Evolutionary conservation across 2,329 filamentous ascomycete species (phyloP), one percentile per base, ranked within the genome.

Genomic region (Coniella lustricola): DNA sequence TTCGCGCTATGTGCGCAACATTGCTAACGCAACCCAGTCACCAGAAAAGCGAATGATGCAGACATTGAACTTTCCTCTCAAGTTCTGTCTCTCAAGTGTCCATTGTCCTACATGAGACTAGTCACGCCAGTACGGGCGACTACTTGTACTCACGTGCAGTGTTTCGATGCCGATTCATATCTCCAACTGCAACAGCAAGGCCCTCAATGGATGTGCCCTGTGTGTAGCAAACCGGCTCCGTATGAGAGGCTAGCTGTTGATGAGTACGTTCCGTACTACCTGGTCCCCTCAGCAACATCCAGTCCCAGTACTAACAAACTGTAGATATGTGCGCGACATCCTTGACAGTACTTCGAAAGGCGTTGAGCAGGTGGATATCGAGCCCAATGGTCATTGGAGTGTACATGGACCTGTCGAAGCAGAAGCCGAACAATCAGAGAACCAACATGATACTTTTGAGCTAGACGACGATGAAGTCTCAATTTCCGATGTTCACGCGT

Each of bases 161-260:
- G 93, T 63, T 98, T 97, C 58, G 93, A 98, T 64, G 91, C 87
- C 3, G 84, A 81, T 3, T 94, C 89, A 2, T 98, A 96, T 62
- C 75, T 98, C 17, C 88, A 95, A 59, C 70, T 98, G 22, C 91
- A 97, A 63, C 90, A 97, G 63, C 93, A 98, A 70, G 91, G 89
- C 0, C 93, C 93, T 0, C 94, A 93, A 16, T 98, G 93, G 93
- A 75, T 82, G n/a, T 98, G 93, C 60, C 93, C 93, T 0, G 84
- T 96, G 18, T 98, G 93, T 71, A 91, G 85, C 66, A 94, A 90
- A 60, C 68, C 79, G 0, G 84, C 90, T 2, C 81, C 83, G 0
- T 98, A 88, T 64, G 85, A 91, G 44, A 82, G 79, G 41, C 70
- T 98, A 20, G 89, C 88, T 10, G 81, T 97, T 25, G 93, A 98